A percentile compares a stretch with the other conserved stretches of the same genome.
Evolutionary conservation across 2,329 filamentous ascomycete genomes (phyloP).

Genomic region (Xylaria sp.): DNA sequence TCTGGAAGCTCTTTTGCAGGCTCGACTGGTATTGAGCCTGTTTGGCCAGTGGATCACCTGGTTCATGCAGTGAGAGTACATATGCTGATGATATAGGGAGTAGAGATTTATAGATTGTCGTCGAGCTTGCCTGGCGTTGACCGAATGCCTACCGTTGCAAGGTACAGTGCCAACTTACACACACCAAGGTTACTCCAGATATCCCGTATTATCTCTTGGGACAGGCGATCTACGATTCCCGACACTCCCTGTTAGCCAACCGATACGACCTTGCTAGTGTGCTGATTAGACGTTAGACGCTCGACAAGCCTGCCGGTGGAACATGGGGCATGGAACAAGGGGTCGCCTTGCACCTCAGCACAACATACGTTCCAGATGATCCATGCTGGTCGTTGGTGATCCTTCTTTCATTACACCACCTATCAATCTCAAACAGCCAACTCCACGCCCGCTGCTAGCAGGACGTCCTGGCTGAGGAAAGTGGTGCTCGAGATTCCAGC

Average conservation of each 20-base stretch:
- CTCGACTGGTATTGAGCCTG: slow-evolving; percentile 37
- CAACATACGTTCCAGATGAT: slow-evolving; percentile 42
- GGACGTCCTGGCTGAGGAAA: slow-evolving; percentile 12
- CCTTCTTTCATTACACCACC: slow-evolving; percentile 55
- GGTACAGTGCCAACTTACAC: neutral
- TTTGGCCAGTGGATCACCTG: slow-evolving; percentile 34
- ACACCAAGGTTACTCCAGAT: neutral
- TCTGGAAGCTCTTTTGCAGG: slow-evolving; percentile 42
- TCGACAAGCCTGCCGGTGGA: slow-evolving; percentile 40
- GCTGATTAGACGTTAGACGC: slow-evolving; percentile 14
- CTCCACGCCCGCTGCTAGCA: slow-evolving; percentile 27
- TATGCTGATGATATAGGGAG: neutral
- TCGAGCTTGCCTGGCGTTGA: neutral
- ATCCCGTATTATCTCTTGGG: neutral
- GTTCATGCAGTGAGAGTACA: slow-evolving; percentile 37
- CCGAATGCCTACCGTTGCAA: too few relatives aligned
- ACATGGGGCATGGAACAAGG: slow-evolving; percentile 41
- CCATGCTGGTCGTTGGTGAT: slow-evolving; percentile 58
- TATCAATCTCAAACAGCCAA: slow-evolving; percentile 62
- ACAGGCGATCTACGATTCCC: slow-evolving; percentile 29
- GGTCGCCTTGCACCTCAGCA: slow-evolving; percentile 42
- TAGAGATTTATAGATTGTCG: neutral
- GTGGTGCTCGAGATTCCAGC: slow-evolving; percentile 1
- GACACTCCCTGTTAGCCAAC: slow-evolving; percentile 25
- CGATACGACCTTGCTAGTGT: slow-evolving; percentile 14